Percentiles rank a stretch among this genome's conserved stretches.
Evolutionary conservation across 2,329 filamentous ascomycete species (phyloP).

Genomic region (Arachnopeziza araneosa): DNA sequence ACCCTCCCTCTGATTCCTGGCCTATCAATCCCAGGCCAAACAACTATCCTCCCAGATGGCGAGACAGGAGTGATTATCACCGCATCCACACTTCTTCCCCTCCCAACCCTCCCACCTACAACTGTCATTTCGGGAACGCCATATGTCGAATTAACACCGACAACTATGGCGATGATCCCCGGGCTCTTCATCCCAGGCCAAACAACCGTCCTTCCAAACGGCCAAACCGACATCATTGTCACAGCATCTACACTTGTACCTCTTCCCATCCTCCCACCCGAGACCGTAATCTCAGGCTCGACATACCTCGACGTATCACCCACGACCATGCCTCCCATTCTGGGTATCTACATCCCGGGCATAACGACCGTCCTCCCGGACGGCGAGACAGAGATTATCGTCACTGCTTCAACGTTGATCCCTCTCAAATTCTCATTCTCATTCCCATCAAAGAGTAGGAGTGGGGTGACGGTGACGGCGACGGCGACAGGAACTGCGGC

Average conservation of each 20-base stretch:
- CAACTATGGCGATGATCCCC: background rate
- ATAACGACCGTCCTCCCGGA: slow-evolving; percentile 3
- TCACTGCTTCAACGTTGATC: background rate
- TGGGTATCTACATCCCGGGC: background rate
- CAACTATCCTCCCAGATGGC: slow-evolving; percentile 3
- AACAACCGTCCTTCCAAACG: slow-evolving; percentile 4
- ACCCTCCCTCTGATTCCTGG: background rate
- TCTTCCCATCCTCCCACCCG: background rate
- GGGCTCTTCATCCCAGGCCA: background rate
- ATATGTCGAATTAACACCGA: slow-evolving; percentile 3
- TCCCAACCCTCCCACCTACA: background rate
- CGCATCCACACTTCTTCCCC: background rate
- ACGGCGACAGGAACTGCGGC: too few species aligned
- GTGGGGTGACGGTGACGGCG: too few species aligned
- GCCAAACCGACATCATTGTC: background rate
- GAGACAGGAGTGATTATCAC: background rate
- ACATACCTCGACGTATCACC: background rate
- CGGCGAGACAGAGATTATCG: background rate
- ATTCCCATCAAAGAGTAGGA: too few species aligned
- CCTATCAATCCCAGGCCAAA: background rate
- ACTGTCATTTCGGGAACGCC: background rate
- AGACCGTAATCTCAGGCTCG: too few species aligned
- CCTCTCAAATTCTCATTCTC: too few species aligned
- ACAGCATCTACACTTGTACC: background rate
- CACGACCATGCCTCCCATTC: background rate